These are phyloP conservation scores for Lenzites betulinus DNA, from an alignment of 768 basidiomycete genomes.

Conservation along the genomic window DNA sequence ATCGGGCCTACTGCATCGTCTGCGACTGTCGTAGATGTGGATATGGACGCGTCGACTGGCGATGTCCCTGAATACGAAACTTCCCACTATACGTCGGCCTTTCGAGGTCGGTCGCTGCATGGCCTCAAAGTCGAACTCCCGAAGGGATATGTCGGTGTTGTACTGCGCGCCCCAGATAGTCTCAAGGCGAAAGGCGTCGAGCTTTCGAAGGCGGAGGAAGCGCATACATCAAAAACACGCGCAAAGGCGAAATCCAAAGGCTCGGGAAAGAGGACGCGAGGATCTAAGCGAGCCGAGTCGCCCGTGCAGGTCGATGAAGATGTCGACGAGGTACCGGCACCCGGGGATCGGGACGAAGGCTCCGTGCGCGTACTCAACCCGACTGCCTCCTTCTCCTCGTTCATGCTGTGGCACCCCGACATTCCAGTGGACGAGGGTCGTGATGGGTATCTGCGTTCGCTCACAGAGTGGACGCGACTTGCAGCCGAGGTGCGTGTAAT, in stretches of 20 bases:
- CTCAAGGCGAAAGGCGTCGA: conserved; percentile 2
- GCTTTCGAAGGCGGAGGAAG: conserved; percentile 7
- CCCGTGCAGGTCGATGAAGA: conserved; percentile 31
- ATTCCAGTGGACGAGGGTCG: conserved; percentile 63
- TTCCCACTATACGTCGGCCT: conserved; percentile 59
- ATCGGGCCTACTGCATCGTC: background rate
- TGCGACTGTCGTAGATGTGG: background rate
- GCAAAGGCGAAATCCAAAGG: background rate
- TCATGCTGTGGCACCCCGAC: conserved; percentile 80
- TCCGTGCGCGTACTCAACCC: conserved; percentile 45
- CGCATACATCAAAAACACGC: conserved; percentile 20
- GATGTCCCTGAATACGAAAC: conserved; percentile 23
- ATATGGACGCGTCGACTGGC: background rate
- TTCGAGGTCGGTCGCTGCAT: conserved; percentile 75
- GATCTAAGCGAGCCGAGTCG: conserved; percentile 27
- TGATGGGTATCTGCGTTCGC: conserved; percentile 70
- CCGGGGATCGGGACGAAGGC: conserved; percentile 23
- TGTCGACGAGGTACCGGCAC: conserved; percentile 31
- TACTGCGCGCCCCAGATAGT: conserved; percentile 45
- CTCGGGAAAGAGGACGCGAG: conserved; percentile 29
- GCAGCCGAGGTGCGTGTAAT: conserved; percentile 53
- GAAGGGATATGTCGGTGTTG: conserved; percentile 65
- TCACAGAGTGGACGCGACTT: conserved; percentile 72
- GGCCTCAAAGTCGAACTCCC: conserved; percentile 66
- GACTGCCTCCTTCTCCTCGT: conserved; percentile 58